phyloP scores from a whole-genome alignment of 768 basidiomycete genomes.

The Filobasidium floriforme region DNA sequence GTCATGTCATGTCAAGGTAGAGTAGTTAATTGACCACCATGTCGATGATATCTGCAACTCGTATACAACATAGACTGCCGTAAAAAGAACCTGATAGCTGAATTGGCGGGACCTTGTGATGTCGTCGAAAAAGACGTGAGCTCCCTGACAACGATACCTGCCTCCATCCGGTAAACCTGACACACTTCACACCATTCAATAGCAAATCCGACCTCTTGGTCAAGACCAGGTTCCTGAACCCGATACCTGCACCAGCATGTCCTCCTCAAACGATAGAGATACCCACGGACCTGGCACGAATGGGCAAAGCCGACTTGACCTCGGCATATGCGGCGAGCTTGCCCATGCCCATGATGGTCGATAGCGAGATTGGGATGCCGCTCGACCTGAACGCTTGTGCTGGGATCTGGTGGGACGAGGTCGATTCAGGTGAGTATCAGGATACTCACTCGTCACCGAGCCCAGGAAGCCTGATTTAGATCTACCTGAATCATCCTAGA shows the following conservation, averaged over 20 bases:
- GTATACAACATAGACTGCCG: too few species aligned
- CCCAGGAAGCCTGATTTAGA: not conserved
- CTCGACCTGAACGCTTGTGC: conserved; percentile 77
- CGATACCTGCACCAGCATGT: conserved; percentile 90
- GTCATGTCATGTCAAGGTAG: too few species aligned
- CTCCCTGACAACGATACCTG: not conserved
- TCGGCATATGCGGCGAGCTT: conserved; percentile 70
- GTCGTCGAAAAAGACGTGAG: conserved; percentile 18
- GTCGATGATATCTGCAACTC: too few species aligned
- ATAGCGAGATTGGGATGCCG: conserved; percentile 95
- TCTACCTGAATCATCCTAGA: not conserved
- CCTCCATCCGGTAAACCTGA: not conserved
- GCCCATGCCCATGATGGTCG: conserved; percentile 88
- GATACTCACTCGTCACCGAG: not conserved
- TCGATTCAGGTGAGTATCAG: not conserved
- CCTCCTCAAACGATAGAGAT: conserved; percentile 91
- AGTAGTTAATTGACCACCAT: too few species aligned
- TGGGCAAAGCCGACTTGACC: conserved; percentile 77
- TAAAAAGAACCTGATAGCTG: not conserved
- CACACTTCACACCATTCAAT: conserved; percentile 25
- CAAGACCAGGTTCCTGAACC: conserved; percentile 86
- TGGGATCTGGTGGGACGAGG: conserved; percentile 70
- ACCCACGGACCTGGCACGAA: conserved; percentile 79
- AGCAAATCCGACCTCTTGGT: conserved; percentile 84
- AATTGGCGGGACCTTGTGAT: not conserved